Base-by-base conservation (phyloP, 2,329 filamentous ascomycete species). In the Scortechinia acanthostroma region DNA sequence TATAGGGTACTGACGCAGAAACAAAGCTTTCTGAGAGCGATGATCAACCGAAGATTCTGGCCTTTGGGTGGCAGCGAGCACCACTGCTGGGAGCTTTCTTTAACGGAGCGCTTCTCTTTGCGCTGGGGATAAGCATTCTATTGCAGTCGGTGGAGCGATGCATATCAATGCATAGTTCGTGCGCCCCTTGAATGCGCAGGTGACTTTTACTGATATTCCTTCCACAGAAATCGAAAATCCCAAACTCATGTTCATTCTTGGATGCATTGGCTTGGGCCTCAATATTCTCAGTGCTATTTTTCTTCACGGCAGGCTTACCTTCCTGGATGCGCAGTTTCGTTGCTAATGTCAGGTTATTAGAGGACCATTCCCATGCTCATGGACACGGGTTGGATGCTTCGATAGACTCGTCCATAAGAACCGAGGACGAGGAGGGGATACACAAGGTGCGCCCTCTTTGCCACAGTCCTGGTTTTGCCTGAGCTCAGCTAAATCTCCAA, bases 51-150 rank as follows among this genome's bases (percentile, higher is more conserved):
- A 68, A 74, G 49, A 69, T 68, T 6, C 68, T 86, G 15, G 77
- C 84, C 0, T 90, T 86, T 52, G 86, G 86, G n/a, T 90, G 84
- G 85, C 81, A 86, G 46, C 74, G 86, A 22, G 83, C 85, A 15
- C 75, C 77, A n/a, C 60, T 89, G 1, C 68, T 91, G 0, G 86
- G 86, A 3, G 83, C 84, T 19, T 91, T 91, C 60, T 91, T 90
- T 71, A 91, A 91, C 54, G 86, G 86, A 14, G 80, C 83, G 1
- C 86, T 91, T 47, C 70, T 91, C 1, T 61, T 89, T 15, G 85
- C 83, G 1, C 65, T 91, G 2, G 83, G 83, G 1, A 61, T 89
- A 25, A 88, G 83, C 58, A 86, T 90, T 43, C 73, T 85, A 23
- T 64, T 90, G 2, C 86, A 90, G 55, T 81, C 85, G 0, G 71